These are phyloP conservation scores for Mimosa pudica DNA, from an alignment of 306 rosid species.

Conservation along the genomic window DNA sequence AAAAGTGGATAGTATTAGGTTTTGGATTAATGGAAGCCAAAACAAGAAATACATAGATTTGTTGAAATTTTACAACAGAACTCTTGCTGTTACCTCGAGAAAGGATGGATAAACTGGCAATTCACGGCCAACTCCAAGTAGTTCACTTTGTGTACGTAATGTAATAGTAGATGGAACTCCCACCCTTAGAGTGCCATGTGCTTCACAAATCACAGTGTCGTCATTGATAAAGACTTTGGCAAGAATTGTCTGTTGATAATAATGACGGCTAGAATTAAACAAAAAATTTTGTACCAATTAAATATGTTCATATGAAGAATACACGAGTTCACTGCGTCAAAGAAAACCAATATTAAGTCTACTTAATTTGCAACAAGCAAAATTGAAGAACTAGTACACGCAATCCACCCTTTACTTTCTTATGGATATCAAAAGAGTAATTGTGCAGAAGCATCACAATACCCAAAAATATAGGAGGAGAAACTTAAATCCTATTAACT, in stretches of 20 bases:
- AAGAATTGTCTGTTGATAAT: slow-evolving; percentile 60
- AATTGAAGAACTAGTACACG: not conserved
- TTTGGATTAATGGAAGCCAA: slow-evolving; percentile 12
- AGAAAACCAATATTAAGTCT: slow-evolving; percentile 20
- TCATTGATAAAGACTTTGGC: slow-evolving; percentile 61
- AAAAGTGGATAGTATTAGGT: slow-evolving; percentile 32
- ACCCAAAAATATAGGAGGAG: slow-evolving; percentile 5
- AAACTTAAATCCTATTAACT: not conserved
- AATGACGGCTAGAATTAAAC: slow-evolving; percentile 36
- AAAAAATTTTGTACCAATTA: slow-evolving; percentile 13
- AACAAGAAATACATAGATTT: slow-evolving; percentile 2
- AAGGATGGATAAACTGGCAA: slow-evolving; percentile 84
- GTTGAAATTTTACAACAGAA: slow-evolving; percentile 4
- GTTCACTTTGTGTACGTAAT: slow-evolving; percentile 82
- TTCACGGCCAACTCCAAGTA: slow-evolving; percentile 74
- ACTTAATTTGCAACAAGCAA: slow-evolving; percentile 5
- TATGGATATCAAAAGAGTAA: not conserved
- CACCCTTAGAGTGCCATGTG: slow-evolving; percentile 64
- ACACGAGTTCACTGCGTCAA: not conserved
- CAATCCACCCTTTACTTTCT: not conserved
- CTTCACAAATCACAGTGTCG: slow-evolving; percentile 63
- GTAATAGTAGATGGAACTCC: slow-evolving; percentile 68
- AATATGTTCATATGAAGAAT: slow-evolving; percentile 10
- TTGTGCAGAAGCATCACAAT: not conserved
- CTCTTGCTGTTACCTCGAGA: slow-evolving; percentile 64